Conservation (phyloP, 164 flowering plant genomes). For the Protea cynaroides region DNA sequence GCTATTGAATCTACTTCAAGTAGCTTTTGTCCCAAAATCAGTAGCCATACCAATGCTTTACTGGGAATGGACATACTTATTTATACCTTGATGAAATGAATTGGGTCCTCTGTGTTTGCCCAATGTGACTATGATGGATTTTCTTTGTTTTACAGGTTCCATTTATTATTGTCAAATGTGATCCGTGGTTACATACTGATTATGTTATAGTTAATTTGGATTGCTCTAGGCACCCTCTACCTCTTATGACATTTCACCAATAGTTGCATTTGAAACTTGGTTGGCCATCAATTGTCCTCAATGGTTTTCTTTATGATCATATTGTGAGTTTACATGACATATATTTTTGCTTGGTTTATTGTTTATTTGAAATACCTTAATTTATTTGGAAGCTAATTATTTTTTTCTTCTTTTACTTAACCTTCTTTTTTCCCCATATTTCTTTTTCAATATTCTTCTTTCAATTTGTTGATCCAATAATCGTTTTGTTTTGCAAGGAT, state of each 20-base stretch:
- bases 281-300: slow-evolving; percentile 60
- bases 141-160: slow-evolving; percentile 52
- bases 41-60: too few relatives aligned
- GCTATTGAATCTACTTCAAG: too few relatives aligned
- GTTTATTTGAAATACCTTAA: neutral
- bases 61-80: too few relatives aligned
- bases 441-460: neutral
- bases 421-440: neutral
- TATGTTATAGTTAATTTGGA: slow-evolving; percentile 61
- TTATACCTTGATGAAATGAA: too few relatives aligned
- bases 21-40: too few relatives aligned
- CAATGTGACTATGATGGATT: neutral
- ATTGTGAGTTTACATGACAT: slow-evolving; percentile 45
- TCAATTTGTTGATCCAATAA: too few relatives aligned
- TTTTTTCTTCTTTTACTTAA: neutral
- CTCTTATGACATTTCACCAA: slow-evolving; percentile 67
- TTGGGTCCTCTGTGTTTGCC: neutral
- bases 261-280: slow-evolving; percentile 57
- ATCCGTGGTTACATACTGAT: slow-evolving; percentile 33
- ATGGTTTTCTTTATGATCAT: slow-evolving; percentile 73
- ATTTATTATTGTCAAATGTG: slow-evolving; percentile 63
- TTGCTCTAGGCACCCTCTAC: slow-evolving; percentile 71
- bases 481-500: slow-evolving; percentile 39
- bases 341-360: neutral
- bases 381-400: neutral